phyloP scores from a whole-genome alignment of 2,329 filamentous ascomycete species.

The Fusarium equiseti region DNA sequence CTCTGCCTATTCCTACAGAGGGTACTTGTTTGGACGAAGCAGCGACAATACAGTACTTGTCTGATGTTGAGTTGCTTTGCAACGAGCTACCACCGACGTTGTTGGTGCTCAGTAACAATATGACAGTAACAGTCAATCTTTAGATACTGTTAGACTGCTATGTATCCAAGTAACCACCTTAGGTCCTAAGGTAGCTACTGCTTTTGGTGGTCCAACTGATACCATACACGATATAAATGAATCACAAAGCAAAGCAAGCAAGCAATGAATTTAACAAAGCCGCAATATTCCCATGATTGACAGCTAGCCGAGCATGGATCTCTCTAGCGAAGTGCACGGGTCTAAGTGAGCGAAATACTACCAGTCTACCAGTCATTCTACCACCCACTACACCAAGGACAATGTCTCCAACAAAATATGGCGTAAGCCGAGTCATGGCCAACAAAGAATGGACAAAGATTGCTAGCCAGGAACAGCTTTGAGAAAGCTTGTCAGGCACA shows the following conservation, averaged over 20 bases:
- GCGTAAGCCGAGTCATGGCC: conserved; percentile 34
- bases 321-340: neutral
- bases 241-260: conserved; percentile 8
- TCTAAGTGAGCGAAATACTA: conserved; percentile 7
- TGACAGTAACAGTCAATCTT: conserved; percentile 86
- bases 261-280: conserved; percentile 19
- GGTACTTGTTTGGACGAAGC: conserved; percentile 78
- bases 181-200: no score
- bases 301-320: conserved; percentile 28
- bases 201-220: neutral
- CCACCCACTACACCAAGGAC: conserved; percentile 3
- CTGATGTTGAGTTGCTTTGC: conserved; percentile 82
- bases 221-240: neutral
- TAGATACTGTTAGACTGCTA: conserved; percentile 48
- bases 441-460: conserved; percentile 35
- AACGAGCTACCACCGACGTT: conserved; percentile 80
- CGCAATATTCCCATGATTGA: conserved; percentile 36
- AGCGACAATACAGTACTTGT: conserved; percentile 79
- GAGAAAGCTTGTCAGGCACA: conserved; percentile 23
- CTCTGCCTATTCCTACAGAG: conserved; percentile 82
- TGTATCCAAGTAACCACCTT: no score
- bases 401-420: conserved; percentile 21
- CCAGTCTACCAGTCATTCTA: neutral
- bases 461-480: conserved; percentile 38
- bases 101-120: conserved; percentile 87